Percentiles rank a stretch among this genome's conserved stretches.
Conservation (phyloP, 2,329 filamentous ascomycete genomes). For the Cercospora sp. region DNA sequence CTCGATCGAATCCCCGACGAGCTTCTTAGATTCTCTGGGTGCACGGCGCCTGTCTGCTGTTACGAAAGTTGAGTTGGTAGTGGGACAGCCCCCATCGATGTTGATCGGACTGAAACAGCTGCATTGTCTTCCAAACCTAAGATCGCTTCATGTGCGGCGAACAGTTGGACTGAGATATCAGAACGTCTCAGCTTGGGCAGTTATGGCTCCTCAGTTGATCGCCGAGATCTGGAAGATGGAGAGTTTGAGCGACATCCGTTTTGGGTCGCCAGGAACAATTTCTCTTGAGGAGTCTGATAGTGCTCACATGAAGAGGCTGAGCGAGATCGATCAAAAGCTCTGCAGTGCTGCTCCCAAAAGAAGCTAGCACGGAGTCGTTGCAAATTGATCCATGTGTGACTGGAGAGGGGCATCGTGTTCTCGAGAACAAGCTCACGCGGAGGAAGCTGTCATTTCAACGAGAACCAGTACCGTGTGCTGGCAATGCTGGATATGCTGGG, state of each 20-base stretch:
- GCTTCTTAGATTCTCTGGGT: background rate
- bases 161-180: background rate
- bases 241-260: background rate
- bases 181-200: background rate
- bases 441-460: background rate
- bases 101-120: background rate
- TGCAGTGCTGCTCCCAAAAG: background rate
- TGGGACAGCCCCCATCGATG: background rate
- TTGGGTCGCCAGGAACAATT: background rate
- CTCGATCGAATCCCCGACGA: background rate
- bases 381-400: background rate
- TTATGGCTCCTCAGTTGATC: background rate
- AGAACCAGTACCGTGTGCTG: background rate
- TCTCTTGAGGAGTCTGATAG: background rate
- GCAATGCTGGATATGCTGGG: background rate
- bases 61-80: background rate
- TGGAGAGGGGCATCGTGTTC: background rate
- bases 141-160: background rate
- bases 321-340: background rate
- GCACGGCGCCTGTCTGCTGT: background rate
- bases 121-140: background rate
- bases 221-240: background rate
- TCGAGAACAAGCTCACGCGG: background rate
- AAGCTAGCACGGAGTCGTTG: background rate
- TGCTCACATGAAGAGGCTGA: background rate